Evolutionary conservation across 2,329 filamentous ascomycete genomes (phyloP).

Genomic region (Trichophyton mentagrophytes): DNA sequence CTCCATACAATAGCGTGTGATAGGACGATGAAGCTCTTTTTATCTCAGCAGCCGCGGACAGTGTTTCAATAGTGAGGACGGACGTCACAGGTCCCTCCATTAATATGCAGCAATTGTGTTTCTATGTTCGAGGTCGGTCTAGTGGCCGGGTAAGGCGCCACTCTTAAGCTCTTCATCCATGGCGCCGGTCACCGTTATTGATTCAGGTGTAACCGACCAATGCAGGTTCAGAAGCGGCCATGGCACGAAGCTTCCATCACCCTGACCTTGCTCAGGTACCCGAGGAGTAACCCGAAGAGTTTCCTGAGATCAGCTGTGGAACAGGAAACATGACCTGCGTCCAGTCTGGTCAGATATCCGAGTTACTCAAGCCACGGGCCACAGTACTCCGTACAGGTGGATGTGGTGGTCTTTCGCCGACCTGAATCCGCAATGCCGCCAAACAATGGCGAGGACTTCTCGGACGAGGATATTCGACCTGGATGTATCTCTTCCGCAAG

Average conservation of each 20-base stretch:
- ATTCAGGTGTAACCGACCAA: slow-evolving; percentile 1
- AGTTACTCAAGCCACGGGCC: not conserved
- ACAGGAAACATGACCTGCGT: not conserved
- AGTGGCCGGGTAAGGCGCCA: not conserved
- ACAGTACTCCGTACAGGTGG: no score
- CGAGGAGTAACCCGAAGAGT: not conserved
- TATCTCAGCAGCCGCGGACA: not conserved
- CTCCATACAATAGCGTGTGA: no score
- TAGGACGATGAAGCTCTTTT: no score
- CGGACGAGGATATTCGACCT: not conserved
- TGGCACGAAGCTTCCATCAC: not conserved
- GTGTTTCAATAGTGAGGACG: not conserved
- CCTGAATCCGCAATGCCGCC: not conserved
- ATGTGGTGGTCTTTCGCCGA: no score
- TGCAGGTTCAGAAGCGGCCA: not conserved
- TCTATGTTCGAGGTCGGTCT: not conserved
- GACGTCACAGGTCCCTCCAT: not conserved
- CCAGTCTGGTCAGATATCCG: not conserved
- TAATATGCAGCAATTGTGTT: not conserved
- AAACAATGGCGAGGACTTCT: not conserved
- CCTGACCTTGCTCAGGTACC: slow-evolving; percentile 1
- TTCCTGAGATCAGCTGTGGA: not conserved
- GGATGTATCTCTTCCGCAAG: not conserved
- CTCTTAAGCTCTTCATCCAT: not conserved
- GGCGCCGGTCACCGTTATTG: not conserved